Evolutionary conservation across 2,329 filamentous ascomycete genomes (phyloP), one percentile per base, ranked within the genome.

Genomic region (Graphilbum fragrans): DNA sequence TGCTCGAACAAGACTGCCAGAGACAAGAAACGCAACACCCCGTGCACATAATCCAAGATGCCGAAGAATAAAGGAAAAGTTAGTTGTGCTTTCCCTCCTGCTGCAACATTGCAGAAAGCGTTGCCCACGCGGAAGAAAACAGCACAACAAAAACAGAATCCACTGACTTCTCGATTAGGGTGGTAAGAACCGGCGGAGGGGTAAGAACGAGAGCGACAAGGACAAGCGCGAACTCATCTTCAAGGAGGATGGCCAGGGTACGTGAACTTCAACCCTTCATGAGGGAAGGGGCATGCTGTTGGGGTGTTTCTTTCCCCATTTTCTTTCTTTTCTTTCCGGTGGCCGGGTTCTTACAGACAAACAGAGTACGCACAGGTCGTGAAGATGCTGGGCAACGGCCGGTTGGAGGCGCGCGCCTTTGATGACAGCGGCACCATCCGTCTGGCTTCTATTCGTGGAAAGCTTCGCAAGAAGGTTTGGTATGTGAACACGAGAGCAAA

Each of bases 11-110:
- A 27, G 7, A 7, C 23, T 12, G 7, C 23, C 23, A 27, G 23
- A n/a, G 8, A 27, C 7, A 27, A 27, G 25, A 27, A 27, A 27
- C 25, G 8, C 25, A 12, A 27, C 7, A 27, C n/a, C n/a, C 9
- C 10, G 8, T 14, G 11, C 17, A 29, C 11, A 38, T 31, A 20
- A 37, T 44, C 46, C 58, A 80, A 66, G 48, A 95, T 95, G 88
- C 88, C 88, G 59, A 95, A 95, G 86, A 95, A 95, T 66, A 95
- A 95, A 81, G 88, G 88, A 88, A 95, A 94, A 72, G 87, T 94
- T 37, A 34, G 48, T 33, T 10, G 25, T 37, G 27, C 34, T 27
- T 25, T 29, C 14, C 25, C 19, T 37, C 19, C n/a, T n/a, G n/a
- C n/a, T n/a, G n/a, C n/a, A n/a, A n/a, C n/a, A n/a, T 23, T 20